Evolutionary conservation across 2,329 filamentous ascomycete genomes (phyloP).

Genomic region (Escovopsis sp.): DNA sequence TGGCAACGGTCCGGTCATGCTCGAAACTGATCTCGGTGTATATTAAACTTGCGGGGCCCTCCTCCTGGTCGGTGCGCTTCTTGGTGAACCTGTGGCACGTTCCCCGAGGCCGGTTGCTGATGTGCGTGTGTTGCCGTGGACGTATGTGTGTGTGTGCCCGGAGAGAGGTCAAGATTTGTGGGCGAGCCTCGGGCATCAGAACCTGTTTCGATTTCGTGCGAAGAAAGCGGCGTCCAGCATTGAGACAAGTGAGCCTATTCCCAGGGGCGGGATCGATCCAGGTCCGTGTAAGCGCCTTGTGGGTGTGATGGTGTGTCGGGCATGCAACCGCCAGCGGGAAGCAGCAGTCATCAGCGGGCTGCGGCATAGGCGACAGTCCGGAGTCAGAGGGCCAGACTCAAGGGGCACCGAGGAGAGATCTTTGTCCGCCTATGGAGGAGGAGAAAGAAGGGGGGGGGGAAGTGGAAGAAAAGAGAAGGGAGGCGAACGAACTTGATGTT

Average conservation of each 20-base stretch:
- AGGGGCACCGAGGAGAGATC: too few relatives aligned
- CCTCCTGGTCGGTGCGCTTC: slow-evolving; percentile 7
- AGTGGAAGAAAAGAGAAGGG: too few relatives aligned
- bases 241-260: background rate
- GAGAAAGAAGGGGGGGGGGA: too few relatives aligned
- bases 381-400: background rate
- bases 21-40: slow-evolving; percentile 22
- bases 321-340: background rate
- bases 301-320: slow-evolving; percentile 1
- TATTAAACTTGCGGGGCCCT: slow-evolving; percentile 8
- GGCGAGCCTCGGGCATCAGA: slow-evolving; percentile 4
- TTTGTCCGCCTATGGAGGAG: too few relatives aligned
- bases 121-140: too few relatives aligned
- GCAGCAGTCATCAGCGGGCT: background rate
- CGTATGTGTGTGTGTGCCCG: too few relatives aligned
- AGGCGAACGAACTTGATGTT: too few relatives aligned
- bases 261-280: too few relatives aligned
- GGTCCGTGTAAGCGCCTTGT: background rate
- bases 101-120: slow-evolving; percentile 3
- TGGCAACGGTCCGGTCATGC: slow-evolving; percentile 25
- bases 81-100: slow-evolving; percentile 1
- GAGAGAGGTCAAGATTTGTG: slow-evolving; percentile 2
- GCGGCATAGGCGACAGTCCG: background rate
- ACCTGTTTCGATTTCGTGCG: background rate
- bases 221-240: background rate